Percentiles rank a stretch among this genome's conserved stretches.
These are phyloP conservation scores for Kodamaea ohmeri DNA, from an alignment of 1,139 yeast species.

Conservation along the genomic window DNA sequence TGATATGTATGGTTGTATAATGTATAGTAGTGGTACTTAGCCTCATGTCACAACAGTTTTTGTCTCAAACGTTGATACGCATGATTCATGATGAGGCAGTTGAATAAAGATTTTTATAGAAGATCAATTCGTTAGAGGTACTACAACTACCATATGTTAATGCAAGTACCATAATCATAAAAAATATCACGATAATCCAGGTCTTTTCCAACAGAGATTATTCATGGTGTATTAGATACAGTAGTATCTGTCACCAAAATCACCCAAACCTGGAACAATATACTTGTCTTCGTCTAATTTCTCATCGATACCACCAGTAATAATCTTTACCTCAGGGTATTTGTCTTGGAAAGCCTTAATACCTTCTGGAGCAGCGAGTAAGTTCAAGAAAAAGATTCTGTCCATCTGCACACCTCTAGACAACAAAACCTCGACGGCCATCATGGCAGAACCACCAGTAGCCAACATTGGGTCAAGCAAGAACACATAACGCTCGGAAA, in stretches of 20 bases:
- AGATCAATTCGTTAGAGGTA: no score
- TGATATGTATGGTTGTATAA: no score
- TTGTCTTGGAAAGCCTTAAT: slow-evolving; percentile 70
- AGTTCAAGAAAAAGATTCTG: slow-evolving; percentile 81
- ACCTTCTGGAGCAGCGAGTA: slow-evolving; percentile 95
- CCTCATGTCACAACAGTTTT: no score
- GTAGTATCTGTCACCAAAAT: slow-evolving; percentile 96
- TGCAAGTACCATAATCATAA: no score
- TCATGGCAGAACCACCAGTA: slow-evolving; percentile 96
- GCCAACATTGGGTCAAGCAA: slow-evolving; percentile 96
- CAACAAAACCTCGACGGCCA: slow-evolving; percentile 91
- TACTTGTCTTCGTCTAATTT: slow-evolving; percentile 80
- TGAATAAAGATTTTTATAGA: no score
- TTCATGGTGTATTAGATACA: slow-evolving; percentile 51
- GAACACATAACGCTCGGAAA: slow-evolving; percentile 81
- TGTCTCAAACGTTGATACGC: no score
- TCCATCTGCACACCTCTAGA: slow-evolving; percentile 85
- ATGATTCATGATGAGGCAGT: no score
- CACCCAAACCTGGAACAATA: slow-evolving; percentile 94
- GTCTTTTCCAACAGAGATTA: no score
- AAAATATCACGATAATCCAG: no score
- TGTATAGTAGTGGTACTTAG: no score
- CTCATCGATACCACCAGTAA: slow-evolving; percentile 91
- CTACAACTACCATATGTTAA: no score
- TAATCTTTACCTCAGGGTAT: slow-evolving; percentile 81